Base-by-base conservation (phyloP, 2,329 filamentous ascomycete genomes). In the Didymella glomerata region DNA sequence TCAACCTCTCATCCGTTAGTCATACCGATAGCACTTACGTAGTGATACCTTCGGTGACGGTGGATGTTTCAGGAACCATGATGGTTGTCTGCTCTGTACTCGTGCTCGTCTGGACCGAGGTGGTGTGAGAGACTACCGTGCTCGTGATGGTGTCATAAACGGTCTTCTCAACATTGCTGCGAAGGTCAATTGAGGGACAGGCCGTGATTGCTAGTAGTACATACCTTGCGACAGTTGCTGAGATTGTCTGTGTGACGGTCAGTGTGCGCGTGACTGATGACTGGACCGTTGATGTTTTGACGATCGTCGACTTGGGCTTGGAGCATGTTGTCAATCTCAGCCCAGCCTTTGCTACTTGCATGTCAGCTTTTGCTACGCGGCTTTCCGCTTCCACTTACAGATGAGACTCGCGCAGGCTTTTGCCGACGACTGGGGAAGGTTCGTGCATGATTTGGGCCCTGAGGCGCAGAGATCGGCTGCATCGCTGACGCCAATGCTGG, bases 301-400 rank as follows among this genome's bases (percentile, higher is more conserved):
- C 30, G 16, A 47, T 25, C 7, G 27, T 47, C 11, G 25, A 30
- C 25, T 47, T 47, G 13, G 44, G 25, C n/a, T 20, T 32, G 4
- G 44, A 30, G 44, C 44, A 47, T 47, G 44, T 47, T 32, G 44
- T 47, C 27, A 47, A 30, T n/a, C n/a, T 47, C 16, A 47, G 25
- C 3, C 30, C 30, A 18, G 44, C 28, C 27, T 32, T 47, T 13
- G 44, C 44, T 47, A 32, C 7, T 6, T 11, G 7, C 3, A 7
- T 24, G 40, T 42, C n/a, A 42, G 40, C 20, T 8, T 3, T 22
- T 42, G 18, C 13, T 14, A 3, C 20, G 3, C 8, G 7, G 5
- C 10, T 13, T 18, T 6, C 20, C 20, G 7, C 8, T 42, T 24
- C n/a, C 3, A 24, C 44, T 10, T 32, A 47, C 44, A 22, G 8